phyloP scores from a whole-genome alignment of 116 monocot genomes.

The Phalaenopsis hybrid region DNA sequence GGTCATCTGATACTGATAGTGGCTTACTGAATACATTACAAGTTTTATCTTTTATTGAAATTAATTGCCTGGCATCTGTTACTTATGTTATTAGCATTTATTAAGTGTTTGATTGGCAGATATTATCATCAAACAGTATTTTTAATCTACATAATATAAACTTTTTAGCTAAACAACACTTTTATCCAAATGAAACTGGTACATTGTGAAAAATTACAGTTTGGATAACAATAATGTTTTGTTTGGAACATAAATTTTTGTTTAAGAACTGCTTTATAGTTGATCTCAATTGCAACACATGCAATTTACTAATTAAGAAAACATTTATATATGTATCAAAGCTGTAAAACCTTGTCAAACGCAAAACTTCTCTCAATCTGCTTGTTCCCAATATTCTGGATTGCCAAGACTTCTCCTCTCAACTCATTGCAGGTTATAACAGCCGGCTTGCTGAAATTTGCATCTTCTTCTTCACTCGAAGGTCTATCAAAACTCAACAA shows the following conservation, averaged over 20 bases:
- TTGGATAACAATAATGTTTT: no score
- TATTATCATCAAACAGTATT: no score
- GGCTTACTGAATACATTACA: no score
- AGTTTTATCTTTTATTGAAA: no score
- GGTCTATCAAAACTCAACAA: constrained; percentile 37
- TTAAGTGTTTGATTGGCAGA: no score
- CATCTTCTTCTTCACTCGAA: constrained; percentile 59
- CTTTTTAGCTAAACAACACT: background rate
- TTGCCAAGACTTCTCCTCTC: constrained; percentile 51
- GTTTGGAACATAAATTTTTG: no score
- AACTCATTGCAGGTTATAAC: constrained; percentile 67
- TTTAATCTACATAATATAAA: no score
- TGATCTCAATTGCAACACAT: background rate
- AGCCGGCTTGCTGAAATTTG: constrained; percentile 33
- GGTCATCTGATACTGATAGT: no score
- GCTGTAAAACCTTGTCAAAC: constrained; percentile 66
- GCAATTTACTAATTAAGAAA: background rate
- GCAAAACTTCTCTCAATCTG: constrained; percentile 59
- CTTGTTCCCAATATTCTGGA: constrained; percentile 32
- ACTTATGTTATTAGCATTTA: no score
- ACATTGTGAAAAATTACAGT: no score
- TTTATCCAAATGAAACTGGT: no score
- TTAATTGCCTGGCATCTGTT: no score
- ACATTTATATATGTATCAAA: background rate
- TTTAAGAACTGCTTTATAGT: background rate